Base-by-base conservation (phyloP, 345 rosid species). In the Eucalyptus decipiens region DNA sequence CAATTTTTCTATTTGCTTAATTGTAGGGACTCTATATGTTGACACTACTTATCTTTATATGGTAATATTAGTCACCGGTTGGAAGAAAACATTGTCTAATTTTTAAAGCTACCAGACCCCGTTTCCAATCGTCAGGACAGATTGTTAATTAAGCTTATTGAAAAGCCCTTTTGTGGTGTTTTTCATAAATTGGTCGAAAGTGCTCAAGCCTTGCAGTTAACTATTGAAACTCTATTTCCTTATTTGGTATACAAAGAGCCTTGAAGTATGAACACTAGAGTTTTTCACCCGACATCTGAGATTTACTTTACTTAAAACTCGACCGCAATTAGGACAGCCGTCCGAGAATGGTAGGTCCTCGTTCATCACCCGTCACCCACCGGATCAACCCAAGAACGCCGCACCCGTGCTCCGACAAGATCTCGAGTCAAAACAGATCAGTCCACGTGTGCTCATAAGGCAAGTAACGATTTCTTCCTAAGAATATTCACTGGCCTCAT, bases 341-440 rank as follows among this genome's bases (percentile, higher is more conserved):
- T n/a, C 18, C 17, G 21, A 65, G 76, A 65, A 65, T 0, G 0
- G 72, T 62, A 14, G 76, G n/a, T 0, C 37, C 76, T 65, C 5
- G 37, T n/a, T 65, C 76, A 15, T 65, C 76, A 0, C 76, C 11
- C 76, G 34, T n/a, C 19, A 15, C 37, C 40, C 19, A 34, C 21
- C 19, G 21, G 76, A 65, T 65, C 76, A n/a, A 65, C 76, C 40
- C 40, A 65, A n/a, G 76, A n/a, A n/a, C 37, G 76, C 14, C 17
- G 34, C 69, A 60, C 3, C 34, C 15, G 2, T 28, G 34, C 32
- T 28, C 15, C 15, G 17, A 60, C 69, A 28, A 13, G 69, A 65
- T n/a, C 76, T 65, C 17, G 9, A 65, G 37, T n/a, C 37, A 28
- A 65, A n/a, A 65, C 76, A 8, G 37, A 65, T n/a, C 9, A 65